Evolutionary conservation across 345 rosid genomes (phyloP).

Genomic region (Ceriops tagal): DNA sequence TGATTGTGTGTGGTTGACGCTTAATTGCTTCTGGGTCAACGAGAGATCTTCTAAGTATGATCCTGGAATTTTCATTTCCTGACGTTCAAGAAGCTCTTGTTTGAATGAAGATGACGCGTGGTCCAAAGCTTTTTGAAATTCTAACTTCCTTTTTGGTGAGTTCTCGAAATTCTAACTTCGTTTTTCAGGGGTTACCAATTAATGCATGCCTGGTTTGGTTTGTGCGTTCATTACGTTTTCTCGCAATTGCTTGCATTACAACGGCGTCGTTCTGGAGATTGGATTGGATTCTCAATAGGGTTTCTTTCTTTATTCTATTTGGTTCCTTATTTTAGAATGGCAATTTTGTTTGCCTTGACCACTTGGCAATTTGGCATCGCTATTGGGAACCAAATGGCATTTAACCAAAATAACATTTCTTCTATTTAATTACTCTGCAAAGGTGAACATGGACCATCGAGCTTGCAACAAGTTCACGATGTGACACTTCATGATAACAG

Average conservation of each 20-base stretch:
- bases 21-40: neutral
- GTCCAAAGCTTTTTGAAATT: neutral
- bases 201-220: slow-evolving; percentile 17
- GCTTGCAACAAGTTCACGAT: neutral
- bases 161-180: neutral
- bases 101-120: neutral
- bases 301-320: neutral
- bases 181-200: neutral
- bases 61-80: neutral
- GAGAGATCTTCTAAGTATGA: slow-evolving; percentile 5
- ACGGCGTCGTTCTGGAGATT: too few species aligned
- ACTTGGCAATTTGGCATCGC: too few species aligned
- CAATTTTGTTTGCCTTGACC: too few species aligned
- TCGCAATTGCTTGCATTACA: neutral
- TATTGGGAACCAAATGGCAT: too few species aligned
- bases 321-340: neutral
- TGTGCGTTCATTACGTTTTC: slow-evolving; percentile 2
- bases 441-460: neutral
- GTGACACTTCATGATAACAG: slow-evolving; percentile 20
- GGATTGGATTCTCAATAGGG: too few species aligned
- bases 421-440: neutral
- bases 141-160: neutral
- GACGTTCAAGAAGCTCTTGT: neutral
- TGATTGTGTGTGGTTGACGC: neutral
- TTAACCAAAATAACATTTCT: too few species aligned